Evolutionary conservation across 129 eudicot genomes (phyloP), one percentile per base, ranked within the genome.

Genomic region (Helianthus tuberosus): DNA sequence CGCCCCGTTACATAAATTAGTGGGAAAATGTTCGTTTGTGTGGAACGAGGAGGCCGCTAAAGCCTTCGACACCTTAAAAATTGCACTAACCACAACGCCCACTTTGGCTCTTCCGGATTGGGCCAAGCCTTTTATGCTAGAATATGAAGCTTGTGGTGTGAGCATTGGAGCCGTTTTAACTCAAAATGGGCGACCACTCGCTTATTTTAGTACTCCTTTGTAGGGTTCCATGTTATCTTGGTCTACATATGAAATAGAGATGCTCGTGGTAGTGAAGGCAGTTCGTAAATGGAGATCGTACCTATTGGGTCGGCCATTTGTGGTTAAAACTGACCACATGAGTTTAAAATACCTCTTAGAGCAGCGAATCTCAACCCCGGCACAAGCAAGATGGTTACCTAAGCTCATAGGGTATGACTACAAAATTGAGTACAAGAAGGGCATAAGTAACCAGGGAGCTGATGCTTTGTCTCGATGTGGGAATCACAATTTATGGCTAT

Each of bases 61-160:
- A 38, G 43, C 43, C 6, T 38, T 38, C 5, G 43, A 38, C 5
- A 38, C 43, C 43, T 38, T 38, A 38, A 38, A 8, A 13, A 48
- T 11, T 11, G 52, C n/a, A n/a, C n/a, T n/a, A n/a, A n/a, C 52
- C 14, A 48, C 52, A 1, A 11, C 52, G 12, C 52, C 52, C 3
- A 48, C 52, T 2, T 9, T 48, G 14, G 52, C 14, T 9, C 27
- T 69, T 14, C 74, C 62, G 3, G 62, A 69, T 69, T 50, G 17
- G 43, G 9, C 58, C 5, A 25, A 44, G 8, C 47, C 75, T 9
- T 70, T 70, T 53, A 36, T 16, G 1, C 2, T 69, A 14, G 75
- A 70, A 20, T 38, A 36, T 12, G 71, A 66, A 8, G 71, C 71
- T 6, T 17, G 66, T 5, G 52, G 68, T 43, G 68, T 63, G 68